phyloP scores from a whole-genome alignment of 768 basidiomycete genomes.

The Hericium coralloides region DNA sequence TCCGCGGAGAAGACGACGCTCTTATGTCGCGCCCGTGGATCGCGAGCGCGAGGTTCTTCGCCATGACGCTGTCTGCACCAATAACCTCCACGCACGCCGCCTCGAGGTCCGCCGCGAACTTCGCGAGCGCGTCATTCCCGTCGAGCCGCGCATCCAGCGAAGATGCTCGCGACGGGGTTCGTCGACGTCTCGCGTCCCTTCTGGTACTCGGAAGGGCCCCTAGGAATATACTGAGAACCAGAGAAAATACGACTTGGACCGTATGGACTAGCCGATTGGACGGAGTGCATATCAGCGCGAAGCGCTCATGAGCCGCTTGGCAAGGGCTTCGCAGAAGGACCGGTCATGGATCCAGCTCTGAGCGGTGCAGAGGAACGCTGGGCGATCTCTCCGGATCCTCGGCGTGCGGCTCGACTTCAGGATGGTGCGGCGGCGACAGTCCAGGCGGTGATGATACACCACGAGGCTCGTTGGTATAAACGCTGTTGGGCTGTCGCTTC shows the following conservation, averaged over 20 bases:
- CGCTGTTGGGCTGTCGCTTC: background rate
- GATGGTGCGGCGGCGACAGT: background rate
- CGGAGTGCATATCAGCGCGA: conserved; percentile 3
- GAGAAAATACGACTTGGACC: background rate
- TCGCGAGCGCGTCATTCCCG: conserved; percentile 58
- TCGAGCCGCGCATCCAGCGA: conserved; percentile 99
- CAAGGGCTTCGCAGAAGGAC: conserved; percentile 9
- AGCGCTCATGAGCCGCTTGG: conserved; percentile 14
- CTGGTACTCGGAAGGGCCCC: conserved; percentile 50
- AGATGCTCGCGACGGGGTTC: conserved; percentile 97
- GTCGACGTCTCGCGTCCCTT: conserved; percentile 97
- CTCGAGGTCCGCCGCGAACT: conserved; percentile 79
- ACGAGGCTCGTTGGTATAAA: background rate
- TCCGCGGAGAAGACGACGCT: too few species aligned
- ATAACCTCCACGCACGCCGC: conserved; percentile 85
- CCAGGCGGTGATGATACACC: background rate
- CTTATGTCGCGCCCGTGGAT: conserved; percentile 89
- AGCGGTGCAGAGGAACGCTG: conserved; percentile 4
- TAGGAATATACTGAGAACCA: conserved; percentile 6
- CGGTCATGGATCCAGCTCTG: conserved; percentile 5
- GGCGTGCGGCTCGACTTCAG: too few species aligned
- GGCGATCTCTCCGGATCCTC: background rate
- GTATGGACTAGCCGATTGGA: background rate
- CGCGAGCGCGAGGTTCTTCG: conserved; percentile 91
- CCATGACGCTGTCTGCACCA: conserved; percentile 87